Evolutionary conservation across 2,329 filamentous ascomycete genomes (phyloP).

Genomic region (Microcyclospora tardicrescens): DNA sequence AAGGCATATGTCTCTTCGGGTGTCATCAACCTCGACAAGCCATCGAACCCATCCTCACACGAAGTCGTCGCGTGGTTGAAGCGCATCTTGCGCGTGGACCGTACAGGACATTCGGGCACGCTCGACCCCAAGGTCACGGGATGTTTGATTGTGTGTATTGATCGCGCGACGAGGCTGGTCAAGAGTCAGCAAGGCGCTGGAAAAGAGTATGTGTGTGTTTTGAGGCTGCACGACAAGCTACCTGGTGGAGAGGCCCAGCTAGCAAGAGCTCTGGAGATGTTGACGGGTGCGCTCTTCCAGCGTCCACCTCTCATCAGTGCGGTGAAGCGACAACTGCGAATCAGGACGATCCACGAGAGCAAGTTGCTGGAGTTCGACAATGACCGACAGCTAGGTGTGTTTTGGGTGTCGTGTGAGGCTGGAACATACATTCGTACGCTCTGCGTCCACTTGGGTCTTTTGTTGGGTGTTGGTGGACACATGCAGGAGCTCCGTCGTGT

Average conservation of each 20-base stretch:
- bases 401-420: slow-evolving; percentile 98
- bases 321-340: slow-evolving; percentile 96
- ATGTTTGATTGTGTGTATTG: slow-evolving; percentile 87
- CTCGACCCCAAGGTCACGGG: slow-evolving; percentile 97
- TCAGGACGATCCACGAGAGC: slow-evolving; percentile 95
- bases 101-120: slow-evolving; percentile 96
- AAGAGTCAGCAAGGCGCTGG: slow-evolving; percentile 98
- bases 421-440: slow-evolving; percentile 98
- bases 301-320: slow-evolving; percentile 93
- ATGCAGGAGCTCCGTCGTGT: slow-evolving; percentile 98
- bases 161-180: slow-evolving; percentile 91
- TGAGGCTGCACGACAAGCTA: slow-evolving; percentile 88
- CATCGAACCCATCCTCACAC: slow-evolving; percentile 93
- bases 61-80: slow-evolving; percentile 99
- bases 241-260: slow-evolving; percentile 89
- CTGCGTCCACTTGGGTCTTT: slow-evolving; percentile 77
- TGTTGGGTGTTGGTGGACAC: slow-evolving; percentile 76
- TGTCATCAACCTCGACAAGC: slow-evolving; percentile 97
- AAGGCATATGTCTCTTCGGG: slow-evolving; percentile 95
- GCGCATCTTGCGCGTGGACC: slow-evolving; percentile 87
- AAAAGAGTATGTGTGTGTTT: slow-evolving; percentile 97
- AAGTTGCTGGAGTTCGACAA: slow-evolving; percentile 96
- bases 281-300: slow-evolving; percentile 95
- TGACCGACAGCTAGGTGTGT: slow-evolving; percentile 89
- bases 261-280: slow-evolving; percentile 80